These are phyloP conservation scores for Fusarium sp. DNA, from an alignment of 2,329 filamentous ascomycete genomes.

Conservation along the genomic window DNA sequence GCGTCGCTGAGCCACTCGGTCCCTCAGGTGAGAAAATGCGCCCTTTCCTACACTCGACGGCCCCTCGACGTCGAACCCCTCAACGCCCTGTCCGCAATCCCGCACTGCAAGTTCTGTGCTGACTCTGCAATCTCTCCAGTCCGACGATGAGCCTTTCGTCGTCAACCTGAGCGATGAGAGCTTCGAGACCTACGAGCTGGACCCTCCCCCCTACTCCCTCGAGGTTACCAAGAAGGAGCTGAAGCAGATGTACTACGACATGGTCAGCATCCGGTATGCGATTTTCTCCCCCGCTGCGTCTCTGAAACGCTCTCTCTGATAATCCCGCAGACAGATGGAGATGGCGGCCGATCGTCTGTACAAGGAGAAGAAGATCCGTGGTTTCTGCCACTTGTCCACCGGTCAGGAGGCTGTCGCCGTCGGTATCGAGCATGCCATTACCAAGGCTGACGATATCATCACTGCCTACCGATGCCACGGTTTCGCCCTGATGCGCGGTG, in stretches of 20 bases:
- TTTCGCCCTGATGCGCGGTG: conserved; percentile 96
- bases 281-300: background rate
- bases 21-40: conserved; percentile 58
- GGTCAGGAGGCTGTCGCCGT: conserved; percentile 98
- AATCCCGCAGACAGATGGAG: conserved; percentile 87
- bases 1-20: conserved; percentile 85
- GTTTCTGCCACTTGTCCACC: conserved; percentile 98
- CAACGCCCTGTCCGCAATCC: background rate
- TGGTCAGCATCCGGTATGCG: conserved; percentile 90
- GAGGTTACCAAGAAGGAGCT: conserved; percentile 97
- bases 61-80: conserved; percentile 8
- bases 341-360: conserved; percentile 99
- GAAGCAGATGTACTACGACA: conserved; percentile 99
- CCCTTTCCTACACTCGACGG: conserved; percentile 31
- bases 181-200: conserved; percentile 99
- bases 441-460: conserved; percentile 92
- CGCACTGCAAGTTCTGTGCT: conserved; percentile 15
- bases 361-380: conserved; percentile 99
- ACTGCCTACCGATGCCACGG: conserved; percentile 99
- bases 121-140: conserved; percentile 62
- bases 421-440: conserved; percentile 96
- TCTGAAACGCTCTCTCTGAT: conserved; percentile 42
- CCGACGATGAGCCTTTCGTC: conserved; percentile 93
- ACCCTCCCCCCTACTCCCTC: conserved; percentile 93
- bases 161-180: conserved; percentile 96